Evolutionary conservation across 2,329 filamentous ascomycete species (phyloP), one percentile per base, ranked within the genome.

Genomic region (Polytolypa hystricis): DNA sequence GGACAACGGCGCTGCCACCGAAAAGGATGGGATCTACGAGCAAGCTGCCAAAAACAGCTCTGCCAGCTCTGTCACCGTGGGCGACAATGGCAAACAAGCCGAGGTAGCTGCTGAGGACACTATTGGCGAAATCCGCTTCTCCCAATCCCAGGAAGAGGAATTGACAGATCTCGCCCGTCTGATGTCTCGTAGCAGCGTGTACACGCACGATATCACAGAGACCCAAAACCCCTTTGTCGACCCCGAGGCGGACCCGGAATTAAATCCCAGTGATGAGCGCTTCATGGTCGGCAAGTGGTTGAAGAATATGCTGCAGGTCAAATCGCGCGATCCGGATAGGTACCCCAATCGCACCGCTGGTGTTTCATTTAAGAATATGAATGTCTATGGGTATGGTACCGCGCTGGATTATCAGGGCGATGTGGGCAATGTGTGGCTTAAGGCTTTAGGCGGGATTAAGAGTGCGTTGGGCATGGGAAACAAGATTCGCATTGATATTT

Each of bases 401-500:
- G 55, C 60, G 11, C 59, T 60, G 1, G 57, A 69, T 43, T 66
- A 64, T 38, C 60, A 69, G 47, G 59, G 58, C 39, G 54, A 57
- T 40, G 58, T 71, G 14, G 55, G 55, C 27, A 61, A 69, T 39
- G 49, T 64, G 18, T 60, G 56, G 48, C 46, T 64, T 9, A 58
- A 63, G 36, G 55, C 50, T 10, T 30, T 47, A 47, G 29, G 33
- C 52, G 17, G 14, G 56, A 5, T 61, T 38, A 43, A 44, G 40
- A 12, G 30, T 17, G 9, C 50, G 27, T 4, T 44, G 30, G 55
- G 57, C 1, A 44, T 48, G n/a, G 46, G 52, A 2, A 53, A 61
- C 37, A 55, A 53, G 31, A 35, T 42, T 15, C 49, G 55, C 10
- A 79, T 76, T 44, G 69, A 75, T 21, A 83, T 83, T 42, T 58